phyloP scores from a whole-genome alignment of 371 early-diverging fungal genomes.

The Actinomortierella wolfii region DNA sequence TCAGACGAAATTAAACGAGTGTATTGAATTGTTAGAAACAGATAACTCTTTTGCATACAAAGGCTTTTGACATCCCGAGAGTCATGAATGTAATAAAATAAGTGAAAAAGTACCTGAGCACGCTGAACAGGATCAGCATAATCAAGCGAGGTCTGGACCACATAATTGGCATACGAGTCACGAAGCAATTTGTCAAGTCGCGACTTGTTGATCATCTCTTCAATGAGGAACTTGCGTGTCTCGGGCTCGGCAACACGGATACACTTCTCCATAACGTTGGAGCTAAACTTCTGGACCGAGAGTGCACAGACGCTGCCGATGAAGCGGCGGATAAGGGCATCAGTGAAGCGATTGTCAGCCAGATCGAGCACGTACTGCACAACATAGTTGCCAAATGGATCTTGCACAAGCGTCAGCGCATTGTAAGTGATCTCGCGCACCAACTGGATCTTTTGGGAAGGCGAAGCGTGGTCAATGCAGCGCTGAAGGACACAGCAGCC shows the following conservation, averaged over 20 bases:
- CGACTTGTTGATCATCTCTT: slow-evolving; percentile 70
- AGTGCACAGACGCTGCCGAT: slow-evolving; percentile 75
- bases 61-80: slow-evolving; percentile 2
- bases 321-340: slow-evolving; percentile 76
- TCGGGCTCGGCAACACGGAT: slow-evolving; percentile 78
- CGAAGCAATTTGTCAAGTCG: slow-evolving; percentile 76
- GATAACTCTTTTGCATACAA: too few species aligned
- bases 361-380: slow-evolving; percentile 96
- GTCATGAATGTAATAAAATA: slow-evolving; percentile 5
- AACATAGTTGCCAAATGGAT: slow-evolving; percentile 98
- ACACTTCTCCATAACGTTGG: slow-evolving; percentile 94
- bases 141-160: slow-evolving; percentile 90
- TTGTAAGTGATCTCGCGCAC: slow-evolving; percentile 77
- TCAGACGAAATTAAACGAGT: slow-evolving; percentile 1
- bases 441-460: slow-evolving; percentile 75
- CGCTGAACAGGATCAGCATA: slow-evolving; percentile 83
- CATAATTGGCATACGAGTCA: slow-evolving; percentile 92
- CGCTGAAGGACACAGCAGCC: slow-evolving; percentile 98
- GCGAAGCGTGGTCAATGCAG: slow-evolving; percentile 88
- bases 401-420: slow-evolving; percentile 83
- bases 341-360: slow-evolving; percentile 65
- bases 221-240: slow-evolving; percentile 71
- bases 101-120: slow-evolving; percentile 49
- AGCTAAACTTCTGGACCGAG: slow-evolving; percentile 91
- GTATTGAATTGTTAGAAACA: background rate